These are phyloP conservation scores for Nothopassalora personata DNA, from an alignment of 2,329 filamentous ascomycete species.

Conservation along the genomic window DNA sequence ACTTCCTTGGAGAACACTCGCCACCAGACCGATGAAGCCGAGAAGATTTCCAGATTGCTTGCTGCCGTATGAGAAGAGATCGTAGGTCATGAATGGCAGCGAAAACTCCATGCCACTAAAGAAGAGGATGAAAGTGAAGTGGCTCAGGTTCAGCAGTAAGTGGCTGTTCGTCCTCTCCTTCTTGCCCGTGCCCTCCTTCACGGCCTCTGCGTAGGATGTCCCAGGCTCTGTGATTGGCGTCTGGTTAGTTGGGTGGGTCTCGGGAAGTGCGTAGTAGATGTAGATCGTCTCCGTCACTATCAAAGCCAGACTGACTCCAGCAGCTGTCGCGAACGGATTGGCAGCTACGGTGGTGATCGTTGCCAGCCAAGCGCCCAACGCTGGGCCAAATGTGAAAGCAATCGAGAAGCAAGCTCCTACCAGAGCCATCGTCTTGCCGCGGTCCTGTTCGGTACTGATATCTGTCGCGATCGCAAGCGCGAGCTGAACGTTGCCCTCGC, in stretches of 20 bases:
- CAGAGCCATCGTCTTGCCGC: conserved; percentile 90
- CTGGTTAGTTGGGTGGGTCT: conserved; percentile 59
- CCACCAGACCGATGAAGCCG: conserved; percentile 84
- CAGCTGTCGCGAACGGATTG: conserved; percentile 91
- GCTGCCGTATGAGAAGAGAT: conserved; percentile 78
- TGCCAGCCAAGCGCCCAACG: conserved; percentile 80
- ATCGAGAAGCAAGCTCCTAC: conserved; percentile 96
- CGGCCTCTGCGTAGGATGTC: conserved; percentile 23
- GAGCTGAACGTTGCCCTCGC: conserved; percentile 94
- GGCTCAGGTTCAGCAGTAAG: conserved; percentile 71
- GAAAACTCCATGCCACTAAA: conserved; percentile 99
- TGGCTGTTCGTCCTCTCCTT: conserved; percentile 71
- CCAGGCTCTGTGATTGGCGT: conserved; percentile 13
- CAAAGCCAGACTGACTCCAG: conserved; percentile 76
- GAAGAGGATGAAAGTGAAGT: conserved; percentile 89
- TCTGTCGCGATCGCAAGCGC: conserved; percentile 95
- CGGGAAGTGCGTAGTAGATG: conserved; percentile 76
- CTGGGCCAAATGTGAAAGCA: conserved; percentile 93
- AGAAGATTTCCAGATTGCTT: conserved; percentile 78
- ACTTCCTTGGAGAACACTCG: conserved; percentile 88
- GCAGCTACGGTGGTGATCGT: conserved; percentile 70
- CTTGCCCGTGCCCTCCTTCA: conserved; percentile 26
- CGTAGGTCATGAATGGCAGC: conserved; percentile 93
- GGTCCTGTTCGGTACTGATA: conserved; percentile 77
- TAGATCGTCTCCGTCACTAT: conserved; percentile 86